Evolutionary conservation across 176 grass and related monocot species (phyloP).

Genomic region (bread wheat (Triticum aestivum)): DNA sequence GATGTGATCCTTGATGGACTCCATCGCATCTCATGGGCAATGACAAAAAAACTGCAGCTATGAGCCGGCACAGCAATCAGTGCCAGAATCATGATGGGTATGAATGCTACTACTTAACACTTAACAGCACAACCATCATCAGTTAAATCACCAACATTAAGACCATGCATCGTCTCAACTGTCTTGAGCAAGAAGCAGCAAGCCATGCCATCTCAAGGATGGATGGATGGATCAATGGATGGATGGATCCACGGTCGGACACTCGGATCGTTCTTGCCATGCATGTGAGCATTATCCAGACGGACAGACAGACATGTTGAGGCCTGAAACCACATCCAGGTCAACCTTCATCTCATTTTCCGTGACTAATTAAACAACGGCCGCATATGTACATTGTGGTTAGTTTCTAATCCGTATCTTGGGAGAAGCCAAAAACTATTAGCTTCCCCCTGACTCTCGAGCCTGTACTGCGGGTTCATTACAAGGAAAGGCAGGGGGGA

Average conservation of each 20-base stretch:
- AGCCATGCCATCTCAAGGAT: too few species aligned
- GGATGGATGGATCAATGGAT: neutral
- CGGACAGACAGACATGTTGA: conserved; percentile 37
- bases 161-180: neutral
- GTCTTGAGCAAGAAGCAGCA: conserved; percentile 15
- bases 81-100: conserved; percentile 1
- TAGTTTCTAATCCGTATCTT: too few species aligned
- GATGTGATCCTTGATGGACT: conserved; percentile 38
- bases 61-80: too few species aligned
- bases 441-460: too few species aligned
- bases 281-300: conserved; percentile 42
- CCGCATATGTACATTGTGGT: neutral
- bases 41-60: conserved; percentile 25
- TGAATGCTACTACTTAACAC: neutral
- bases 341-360: conserved; percentile 11
- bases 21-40: neutral
- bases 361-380: conserved; percentile 13
- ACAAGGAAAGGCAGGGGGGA: too few species aligned
- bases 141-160: neutral
- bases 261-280: neutral
- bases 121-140: neutral
- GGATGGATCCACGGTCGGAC: too few species aligned
- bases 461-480: too few species aligned
- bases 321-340: neutral
- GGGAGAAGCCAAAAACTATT: too few species aligned